Evolutionary conservation across 2,329 filamentous ascomycete genomes (phyloP).

Genomic region (Alternaria incomplexa): DNA sequence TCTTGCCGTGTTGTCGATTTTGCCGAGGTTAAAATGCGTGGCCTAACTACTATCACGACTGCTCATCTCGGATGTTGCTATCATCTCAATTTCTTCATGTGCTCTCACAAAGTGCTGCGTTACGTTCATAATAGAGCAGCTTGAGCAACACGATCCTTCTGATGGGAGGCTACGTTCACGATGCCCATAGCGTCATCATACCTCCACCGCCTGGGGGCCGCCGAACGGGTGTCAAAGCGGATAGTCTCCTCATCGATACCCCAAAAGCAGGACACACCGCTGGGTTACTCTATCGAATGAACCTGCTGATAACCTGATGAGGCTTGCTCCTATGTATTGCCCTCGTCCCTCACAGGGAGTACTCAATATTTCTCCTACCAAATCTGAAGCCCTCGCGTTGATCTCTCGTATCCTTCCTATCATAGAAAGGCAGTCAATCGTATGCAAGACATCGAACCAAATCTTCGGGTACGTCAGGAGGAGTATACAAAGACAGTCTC

Average conservation of each 20-base stretch:
- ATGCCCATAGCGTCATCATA: neutral
- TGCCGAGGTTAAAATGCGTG: conserved; percentile 5
- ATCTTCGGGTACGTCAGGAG: neutral
- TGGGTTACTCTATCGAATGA: neutral
- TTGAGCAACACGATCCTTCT: neutral
- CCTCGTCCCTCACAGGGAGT: neutral
- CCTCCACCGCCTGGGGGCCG: neutral
- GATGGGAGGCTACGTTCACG: neutral
- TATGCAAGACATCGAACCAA: neutral
- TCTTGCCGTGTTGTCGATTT: neutral
- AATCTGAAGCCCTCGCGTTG: neutral
- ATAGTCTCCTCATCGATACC: neutral
- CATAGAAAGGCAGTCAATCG: too few species aligned
- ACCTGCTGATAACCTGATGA: neutral
- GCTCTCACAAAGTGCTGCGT: neutral
- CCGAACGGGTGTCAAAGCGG: neutral
- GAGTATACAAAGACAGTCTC: neutral
- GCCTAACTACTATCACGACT: neutral
- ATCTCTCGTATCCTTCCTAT: neutral
- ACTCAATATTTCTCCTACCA: neutral
- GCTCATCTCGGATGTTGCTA: neutral
- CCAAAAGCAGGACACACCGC: neutral
- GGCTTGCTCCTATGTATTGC: neutral
- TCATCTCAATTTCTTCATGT: neutral
- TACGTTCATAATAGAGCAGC: neutral